Base-by-base conservation (phyloP, 2,329 filamentous ascomycete genomes). In the Pleurostoma richardsiae region DNA sequence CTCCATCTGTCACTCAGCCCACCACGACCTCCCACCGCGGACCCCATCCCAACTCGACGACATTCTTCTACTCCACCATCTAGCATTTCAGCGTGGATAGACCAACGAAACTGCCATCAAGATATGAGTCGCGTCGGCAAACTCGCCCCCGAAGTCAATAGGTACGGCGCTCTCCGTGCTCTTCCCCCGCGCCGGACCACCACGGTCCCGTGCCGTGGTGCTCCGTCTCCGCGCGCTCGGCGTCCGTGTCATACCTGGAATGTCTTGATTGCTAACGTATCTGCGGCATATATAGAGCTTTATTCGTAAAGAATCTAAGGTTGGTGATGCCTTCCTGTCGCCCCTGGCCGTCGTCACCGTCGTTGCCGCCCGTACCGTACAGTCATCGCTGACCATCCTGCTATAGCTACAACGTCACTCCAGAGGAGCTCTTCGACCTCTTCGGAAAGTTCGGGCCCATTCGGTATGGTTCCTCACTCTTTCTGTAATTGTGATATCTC, bases 241-340 rank as follows among this genome's bases (percentile, higher is more conserved):
- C 19, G 19, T 19, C 19, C 19, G 19, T 19, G 19, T 19, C 19
- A 19, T 19, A 19, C 19, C 19, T 19, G 19, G 19, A 19, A 19
- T 19, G 19, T 19, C 19, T 19, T 19, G 19, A 19, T 19, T 56
- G 54, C 64, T 64, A 55, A 62, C 57, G 41, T 39, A 27, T 28
- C 42, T 44, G 29, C 30, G 33, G 47, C 42, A 48, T 55, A 48
- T 56, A 54, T 59, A 96, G 92, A 85, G 92, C 94, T 86, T 88
- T 99, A 78, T 97, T 97, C 83, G 92, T 97, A 65, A 97, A 97
- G 89, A 97, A 99, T 83, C 83, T 97, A 77, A 95, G 88, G 90
- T 95, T 84, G 19, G 19, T 19, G 19, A 19, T 19, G 19, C 19
- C 19, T 19, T 19, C 19, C 19, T 19, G 19, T 19, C 19, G 19